phyloP scores from a whole-genome alignment of 2,329 filamentous ascomycete genomes.

The Monosporascus sp. region DNA sequence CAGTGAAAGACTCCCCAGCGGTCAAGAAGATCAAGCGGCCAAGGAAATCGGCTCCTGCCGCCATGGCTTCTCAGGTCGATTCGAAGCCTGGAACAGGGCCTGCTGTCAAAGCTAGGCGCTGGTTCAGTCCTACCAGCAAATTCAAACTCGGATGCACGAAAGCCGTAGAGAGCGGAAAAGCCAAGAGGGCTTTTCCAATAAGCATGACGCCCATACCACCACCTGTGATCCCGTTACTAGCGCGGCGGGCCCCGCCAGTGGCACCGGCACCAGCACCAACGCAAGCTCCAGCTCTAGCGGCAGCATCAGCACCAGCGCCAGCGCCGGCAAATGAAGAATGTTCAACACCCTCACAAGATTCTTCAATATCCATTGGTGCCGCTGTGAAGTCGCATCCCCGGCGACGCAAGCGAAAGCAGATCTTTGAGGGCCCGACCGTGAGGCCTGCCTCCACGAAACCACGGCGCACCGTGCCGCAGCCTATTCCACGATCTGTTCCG shows the following conservation, averaged over 20 bases:
- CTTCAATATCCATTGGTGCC: constrained; percentile 40
- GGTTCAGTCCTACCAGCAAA: constrained; percentile 12
- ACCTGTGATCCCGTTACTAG: neutral
- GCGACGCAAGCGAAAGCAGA: constrained; percentile 38
- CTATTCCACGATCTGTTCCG: neutral
- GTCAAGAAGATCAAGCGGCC: constrained; percentile 24
- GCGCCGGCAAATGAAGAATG: constrained; percentile 2
- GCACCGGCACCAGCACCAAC: neutral
- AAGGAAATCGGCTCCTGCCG: constrained; percentile 37
- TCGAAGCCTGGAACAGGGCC: constrained; percentile 1
- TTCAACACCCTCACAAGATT: constrained; percentile 5
- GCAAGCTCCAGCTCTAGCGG: neutral
- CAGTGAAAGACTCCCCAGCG: neutral
- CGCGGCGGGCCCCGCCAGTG: neutral
- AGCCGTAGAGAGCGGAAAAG: constrained; percentile 18
- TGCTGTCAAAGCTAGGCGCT: constrained; percentile 6
- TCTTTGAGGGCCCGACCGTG: constrained; percentile 7
- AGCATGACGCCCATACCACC: neutral
- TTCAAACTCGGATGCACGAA: constrained; percentile 18
- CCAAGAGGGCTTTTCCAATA: constrained; percentile 4
- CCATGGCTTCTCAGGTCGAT: constrained; percentile 12
- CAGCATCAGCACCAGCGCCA: neutral
- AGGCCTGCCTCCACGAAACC: neutral
- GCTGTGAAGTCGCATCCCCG: constrained; percentile 46
- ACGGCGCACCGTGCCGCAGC: neutral